Evolutionary conservation across 768 basidiomycete genomes (phyloP).

Genomic region (Termitomyces bulborhizus): DNA sequence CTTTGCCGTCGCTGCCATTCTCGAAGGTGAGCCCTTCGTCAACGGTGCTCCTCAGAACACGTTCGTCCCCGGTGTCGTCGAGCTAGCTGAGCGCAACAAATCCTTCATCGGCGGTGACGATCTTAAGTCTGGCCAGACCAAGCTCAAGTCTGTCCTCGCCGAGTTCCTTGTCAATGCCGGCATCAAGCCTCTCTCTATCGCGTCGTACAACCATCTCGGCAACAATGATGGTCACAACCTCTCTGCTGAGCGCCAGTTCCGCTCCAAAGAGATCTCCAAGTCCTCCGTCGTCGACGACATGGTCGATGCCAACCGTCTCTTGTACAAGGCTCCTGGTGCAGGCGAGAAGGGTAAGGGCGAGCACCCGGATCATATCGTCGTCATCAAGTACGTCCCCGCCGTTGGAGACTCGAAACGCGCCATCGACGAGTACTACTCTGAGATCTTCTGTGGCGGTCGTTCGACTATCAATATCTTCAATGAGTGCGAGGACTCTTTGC

Average conservation of each 20-base stretch:
- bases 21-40: slow-evolving; percentile 92
- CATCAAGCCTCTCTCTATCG: slow-evolving; percentile 95
- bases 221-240: slow-evolving; percentile 97
- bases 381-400: slow-evolving; percentile 95
- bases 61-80: slow-evolving; percentile 92
- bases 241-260: slow-evolving; percentile 88
- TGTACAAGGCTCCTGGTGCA: slow-evolving; percentile 79
- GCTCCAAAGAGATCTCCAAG: slow-evolving; percentile 98
- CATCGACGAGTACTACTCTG: slow-evolving; percentile 99
- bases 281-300: slow-evolving; percentile 97
- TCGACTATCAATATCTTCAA: slow-evolving; percentile 97
- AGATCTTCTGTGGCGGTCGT: slow-evolving; percentile 94
- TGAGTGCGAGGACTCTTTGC: slow-evolving; percentile 96
- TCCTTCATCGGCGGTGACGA: slow-evolving; percentile 98
- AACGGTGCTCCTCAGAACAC: slow-evolving; percentile 99
- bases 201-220: slow-evolving; percentile 97
- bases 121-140: slow-evolving; percentile 96
- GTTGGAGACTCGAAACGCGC: slow-evolving; percentile 97
- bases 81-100: slow-evolving; percentile 81
- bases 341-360: slow-evolving; percentile 74
- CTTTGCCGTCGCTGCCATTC: slow-evolving; percentile 93
- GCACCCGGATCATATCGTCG: slow-evolving; percentile 95
- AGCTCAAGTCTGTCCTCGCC: slow-evolving; percentile 93
- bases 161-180: slow-evolving; percentile 99
- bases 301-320: slow-evolving; percentile 84